Base-by-base conservation (phyloP, 2,329 filamentous ascomycete genomes). In the Aspergillus transmontanensis region DNA sequence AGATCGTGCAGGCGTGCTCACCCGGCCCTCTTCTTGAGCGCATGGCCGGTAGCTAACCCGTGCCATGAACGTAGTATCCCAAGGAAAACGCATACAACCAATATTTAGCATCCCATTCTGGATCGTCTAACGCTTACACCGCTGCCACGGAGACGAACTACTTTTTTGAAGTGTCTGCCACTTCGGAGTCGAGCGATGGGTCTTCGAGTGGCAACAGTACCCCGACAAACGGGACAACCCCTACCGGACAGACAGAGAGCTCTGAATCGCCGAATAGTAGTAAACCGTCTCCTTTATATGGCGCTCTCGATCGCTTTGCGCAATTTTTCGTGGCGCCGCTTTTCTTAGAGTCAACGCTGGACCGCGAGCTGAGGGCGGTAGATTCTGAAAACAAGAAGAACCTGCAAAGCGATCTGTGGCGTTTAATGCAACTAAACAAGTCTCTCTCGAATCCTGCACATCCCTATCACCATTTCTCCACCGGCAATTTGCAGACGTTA, bases 321-420 rank as follows among this genome's bases (percentile, higher is more conserved):
- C 93, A 97, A 75, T 97, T 97, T 80, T 97, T 97, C 77, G 89
- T 96, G 68, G 86, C 90, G 65, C 94, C 94, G 0, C 84, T 97
- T 39, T 97, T 97, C 76, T 84, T 96, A 11, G 88, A 90, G 59
- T 92, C 89, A 68, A 95, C 93, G 0, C 79, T 97, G 56, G 94
- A 97, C 71, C 87, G 94, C 57, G 94, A 97, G 79, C 83, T 97
- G 66, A 89, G 86, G 68, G 94, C 94, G 1, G 94, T 97, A 23
- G 93, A 97, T 74, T 97, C 93, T 6, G 94, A 97, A 78, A 96
- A 97, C 81, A 97, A 97, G 85, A 97, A 97, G 85, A 97, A 97
- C 71, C 82, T 97, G 56, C 94, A 97, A 79, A 94, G 88, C 75
- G 94, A 97, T 73, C 86, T 87, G 61, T 97, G 94, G 93, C 88